Percentiles rank a stretch among this genome's conserved stretches.
These are phyloP conservation scores for Colletotrichum plurivorum DNA, from an alignment of 2,329 filamentous ascomycete genomes.

Conservation along the genomic window DNA sequence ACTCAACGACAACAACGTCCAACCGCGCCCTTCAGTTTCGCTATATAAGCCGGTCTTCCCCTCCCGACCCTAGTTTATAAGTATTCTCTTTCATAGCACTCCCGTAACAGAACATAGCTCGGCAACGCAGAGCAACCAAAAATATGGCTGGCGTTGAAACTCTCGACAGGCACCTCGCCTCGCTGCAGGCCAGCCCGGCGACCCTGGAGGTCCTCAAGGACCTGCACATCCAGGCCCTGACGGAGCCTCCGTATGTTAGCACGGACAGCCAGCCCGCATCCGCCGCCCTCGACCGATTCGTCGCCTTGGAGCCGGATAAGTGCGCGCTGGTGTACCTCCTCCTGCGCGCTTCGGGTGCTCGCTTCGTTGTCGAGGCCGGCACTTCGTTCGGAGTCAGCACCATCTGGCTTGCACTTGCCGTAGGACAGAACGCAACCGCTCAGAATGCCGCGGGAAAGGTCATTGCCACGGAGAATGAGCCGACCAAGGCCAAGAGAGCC, in stretches of 20 bases:
- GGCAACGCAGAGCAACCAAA: neutral
- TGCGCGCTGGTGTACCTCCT: conserved; percentile 70
- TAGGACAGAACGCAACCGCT: conserved; percentile 59
- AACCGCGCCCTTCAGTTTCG: no score
- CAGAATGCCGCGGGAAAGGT: conserved; percentile 55
- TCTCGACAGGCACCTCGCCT: conserved; percentile 49
- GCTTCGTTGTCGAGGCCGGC: conserved; percentile 70
- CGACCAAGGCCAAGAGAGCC: conserved; percentile 65
- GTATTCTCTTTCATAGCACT: no score
- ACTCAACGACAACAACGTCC: no score
- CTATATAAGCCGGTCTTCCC: no score
- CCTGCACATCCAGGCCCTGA: conserved; percentile 49
- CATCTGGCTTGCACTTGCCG: conserved; percentile 73
- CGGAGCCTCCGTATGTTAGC: conserved; percentile 49
- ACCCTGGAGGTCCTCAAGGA: conserved; percentile 48
- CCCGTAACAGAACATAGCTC: no score
- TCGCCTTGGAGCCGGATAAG: conserved; percentile 72
- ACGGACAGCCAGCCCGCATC: conserved; percentile 40
- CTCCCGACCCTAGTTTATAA: no score
- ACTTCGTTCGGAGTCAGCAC: conserved; percentile 75
- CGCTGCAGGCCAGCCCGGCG: conserved; percentile 46
- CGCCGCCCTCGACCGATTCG: conserved; percentile 63
- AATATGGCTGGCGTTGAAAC: neutral
- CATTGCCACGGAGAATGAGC: conserved; percentile 73
- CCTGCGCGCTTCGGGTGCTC: conserved; percentile 61